Percentiles rank a stretch among this genome's conserved stretches.
Conservation (phyloP, 1,284 basidiomycete species). For the Trametes pubescens region DNA sequence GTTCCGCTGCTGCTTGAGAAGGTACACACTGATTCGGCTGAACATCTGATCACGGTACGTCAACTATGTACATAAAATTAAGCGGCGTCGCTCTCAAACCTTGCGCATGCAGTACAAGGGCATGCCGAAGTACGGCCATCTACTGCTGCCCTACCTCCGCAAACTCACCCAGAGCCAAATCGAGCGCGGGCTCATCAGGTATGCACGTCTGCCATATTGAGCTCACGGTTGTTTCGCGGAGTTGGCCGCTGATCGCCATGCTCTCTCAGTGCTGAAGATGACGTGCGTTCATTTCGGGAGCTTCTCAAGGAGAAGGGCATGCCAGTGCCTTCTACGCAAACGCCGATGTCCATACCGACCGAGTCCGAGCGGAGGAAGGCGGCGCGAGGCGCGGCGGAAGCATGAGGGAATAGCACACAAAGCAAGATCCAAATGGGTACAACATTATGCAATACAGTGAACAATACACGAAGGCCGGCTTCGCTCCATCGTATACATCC, state of each 20-base stretch:
- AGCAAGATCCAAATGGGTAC: neutral
- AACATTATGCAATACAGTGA: neutral
- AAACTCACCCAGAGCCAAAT: slow-evolving; percentile 47
- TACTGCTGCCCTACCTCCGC: slow-evolving; percentile 48
- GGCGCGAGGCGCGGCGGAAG: neutral
- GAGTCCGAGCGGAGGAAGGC: slow-evolving; percentile 33
- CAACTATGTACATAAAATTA: neutral
- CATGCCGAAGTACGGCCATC: slow-evolving; percentile 43
- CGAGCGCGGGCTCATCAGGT: slow-evolving; percentile 46
- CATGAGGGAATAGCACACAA: neutral
- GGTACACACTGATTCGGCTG: slow-evolving; percentile 45
- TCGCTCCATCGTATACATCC: neutral
- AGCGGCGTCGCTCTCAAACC: neutral
- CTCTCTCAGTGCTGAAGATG: slow-evolving; percentile 34
- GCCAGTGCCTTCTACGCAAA: slow-evolving; percentile 33
- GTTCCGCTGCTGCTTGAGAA: slow-evolving; percentile 48
- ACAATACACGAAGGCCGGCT: slow-evolving; percentile 6
- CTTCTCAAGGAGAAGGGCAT: slow-evolving; percentile 31
- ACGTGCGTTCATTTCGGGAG: slow-evolving; percentile 39
- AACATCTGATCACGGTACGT: slow-evolving; percentile 45
- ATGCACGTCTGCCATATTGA: slow-evolving; percentile 6
- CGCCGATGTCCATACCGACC: slow-evolving; percentile 32
- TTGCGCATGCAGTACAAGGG: slow-evolving; percentile 44
- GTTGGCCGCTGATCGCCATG: neutral
- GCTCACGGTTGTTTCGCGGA: neutral